These are phyloP conservation scores for Puccinia brachypodii DNA, from an alignment of 1,284 basidiomycete species.

Conservation along the genomic window DNA sequence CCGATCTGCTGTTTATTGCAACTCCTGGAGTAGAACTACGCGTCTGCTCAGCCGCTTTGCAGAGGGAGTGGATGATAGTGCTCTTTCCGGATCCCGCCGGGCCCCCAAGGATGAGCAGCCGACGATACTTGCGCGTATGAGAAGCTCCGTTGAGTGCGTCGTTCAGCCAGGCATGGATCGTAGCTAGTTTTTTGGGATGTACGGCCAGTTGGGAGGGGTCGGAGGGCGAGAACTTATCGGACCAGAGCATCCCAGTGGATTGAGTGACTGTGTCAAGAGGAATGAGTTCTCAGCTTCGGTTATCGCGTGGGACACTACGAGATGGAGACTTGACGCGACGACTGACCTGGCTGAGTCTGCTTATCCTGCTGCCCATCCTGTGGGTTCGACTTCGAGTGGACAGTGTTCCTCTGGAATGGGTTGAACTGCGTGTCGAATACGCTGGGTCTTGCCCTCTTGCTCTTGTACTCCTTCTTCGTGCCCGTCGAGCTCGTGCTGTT, in stretches of 20 bases:
- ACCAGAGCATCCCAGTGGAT: background rate
- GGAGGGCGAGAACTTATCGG: constrained; percentile 18
- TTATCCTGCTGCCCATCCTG: background rate
- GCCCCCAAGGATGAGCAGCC: constrained; percentile 26
- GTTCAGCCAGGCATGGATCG: constrained; percentile 29
- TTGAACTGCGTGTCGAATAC: background rate
- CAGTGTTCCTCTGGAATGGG: background rate
- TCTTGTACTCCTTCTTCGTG: background rate
- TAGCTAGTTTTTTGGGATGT: constrained; percentile 24
- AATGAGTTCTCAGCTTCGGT: background rate
- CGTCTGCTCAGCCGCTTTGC: background rate
- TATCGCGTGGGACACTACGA: too few relatives aligned
- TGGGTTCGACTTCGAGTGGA: too few relatives aligned
- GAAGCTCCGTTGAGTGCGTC: constrained; percentile 22
- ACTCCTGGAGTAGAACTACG: background rate
- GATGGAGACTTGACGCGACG: background rate
- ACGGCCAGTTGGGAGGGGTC: constrained; percentile 30
- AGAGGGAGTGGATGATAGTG: constrained; percentile 28
- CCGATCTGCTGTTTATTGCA: background rate
- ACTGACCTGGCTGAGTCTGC: background rate
- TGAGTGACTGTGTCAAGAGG: background rate
- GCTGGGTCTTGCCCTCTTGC: background rate
- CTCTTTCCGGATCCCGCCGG: constrained; percentile 31
- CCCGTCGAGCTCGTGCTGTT: too few relatives aligned
- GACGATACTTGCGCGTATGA: constrained; percentile 29